A percentile compares a stretch with the other conserved stretches of the same genome.
phyloP scores from a whole-genome alignment of 192 early-diverging fungal genomes.

The Gigaspora rosea region DNA sequence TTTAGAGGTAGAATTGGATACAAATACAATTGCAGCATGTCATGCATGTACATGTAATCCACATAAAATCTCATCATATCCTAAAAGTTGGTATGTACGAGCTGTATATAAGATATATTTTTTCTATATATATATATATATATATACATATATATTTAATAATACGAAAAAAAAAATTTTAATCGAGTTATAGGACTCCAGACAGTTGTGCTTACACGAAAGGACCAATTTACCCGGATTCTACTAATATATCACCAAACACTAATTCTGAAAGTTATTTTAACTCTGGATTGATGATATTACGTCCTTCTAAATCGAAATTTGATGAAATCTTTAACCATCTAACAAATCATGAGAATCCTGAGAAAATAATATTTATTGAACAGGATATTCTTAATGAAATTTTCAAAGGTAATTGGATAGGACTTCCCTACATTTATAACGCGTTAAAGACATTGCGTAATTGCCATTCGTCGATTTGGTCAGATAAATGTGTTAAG shows the following conservation, averaged over 20 bases:
- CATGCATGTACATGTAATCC: constrained; percentile 56
- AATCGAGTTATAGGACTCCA: constrained; percentile 33
- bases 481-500: constrained; percentile 38
- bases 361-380: constrained; percentile 39
- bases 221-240: constrained; percentile 24
- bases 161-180: not conserved
- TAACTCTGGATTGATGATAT: constrained; percentile 52
- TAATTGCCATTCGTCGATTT: constrained; percentile 40
- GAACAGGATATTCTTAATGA: constrained; percentile 60
- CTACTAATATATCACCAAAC: constrained; percentile 6
- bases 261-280: constrained; percentile 40
- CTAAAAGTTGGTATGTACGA: constrained; percentile 40
- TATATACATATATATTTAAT: constrained; percentile 15
- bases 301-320: constrained; percentile 35
- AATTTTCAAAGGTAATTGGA: constrained; percentile 46
- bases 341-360: constrained; percentile 28
- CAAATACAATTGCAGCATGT: constrained; percentile 43
- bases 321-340: constrained; percentile 38
- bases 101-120: not conserved
- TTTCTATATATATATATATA: constrained; percentile 22
- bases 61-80: constrained; percentile 40
- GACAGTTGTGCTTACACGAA: constrained; percentile 44
- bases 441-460: constrained; percentile 54
- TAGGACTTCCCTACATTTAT: constrained; percentile 46
- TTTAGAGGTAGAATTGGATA: constrained; percentile 44